Percentiles rank a stretch among this genome's conserved stretches.
Conservation (phyloP, 495 filamentous ascomycete genomes). For the Aspergillus wentii region DNA sequence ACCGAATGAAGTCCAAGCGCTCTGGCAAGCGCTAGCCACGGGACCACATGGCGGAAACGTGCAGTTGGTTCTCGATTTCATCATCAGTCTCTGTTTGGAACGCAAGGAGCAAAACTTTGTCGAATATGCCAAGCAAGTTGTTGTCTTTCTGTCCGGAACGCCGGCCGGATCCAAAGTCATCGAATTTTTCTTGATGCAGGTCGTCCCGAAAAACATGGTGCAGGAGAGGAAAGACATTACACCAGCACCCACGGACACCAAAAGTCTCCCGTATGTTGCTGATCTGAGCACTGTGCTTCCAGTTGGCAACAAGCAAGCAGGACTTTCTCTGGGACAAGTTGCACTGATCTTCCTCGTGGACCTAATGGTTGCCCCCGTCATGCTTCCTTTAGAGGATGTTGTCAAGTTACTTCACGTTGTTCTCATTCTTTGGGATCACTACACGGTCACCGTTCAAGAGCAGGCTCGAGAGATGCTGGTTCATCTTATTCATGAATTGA, state of each 20-base stretch:
- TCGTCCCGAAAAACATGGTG: slow-evolving; percentile 87
- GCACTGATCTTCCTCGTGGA: slow-evolving; percentile 93
- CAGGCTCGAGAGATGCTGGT: slow-evolving; percentile 97
- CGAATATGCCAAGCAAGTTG: slow-evolving; percentile 93
- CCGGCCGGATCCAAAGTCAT: slow-evolving; percentile 88
- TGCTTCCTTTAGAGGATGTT: slow-evolving; percentile 68
- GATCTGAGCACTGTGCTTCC: slow-evolving; percentile 77
- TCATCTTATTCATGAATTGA: slow-evolving; percentile 93
- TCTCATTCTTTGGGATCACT: slow-evolving; percentile 93
- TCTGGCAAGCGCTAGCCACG: slow-evolving; percentile 95
- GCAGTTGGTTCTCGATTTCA: slow-evolving; percentile 88
- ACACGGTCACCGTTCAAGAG: slow-evolving; percentile 91
- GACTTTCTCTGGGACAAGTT: slow-evolving; percentile 87
- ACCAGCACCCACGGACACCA: slow-evolving; percentile 67
- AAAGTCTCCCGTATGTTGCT: slow-evolving; percentile 79
- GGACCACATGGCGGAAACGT: slow-evolving; percentile 95
- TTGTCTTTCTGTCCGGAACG: slow-evolving; percentile 90
- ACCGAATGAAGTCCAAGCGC: slow-evolving; percentile 93
- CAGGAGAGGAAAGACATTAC: slow-evolving; percentile 72
- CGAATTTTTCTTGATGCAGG: slow-evolving; percentile 86
- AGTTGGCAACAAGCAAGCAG: slow-evolving; percentile 81
- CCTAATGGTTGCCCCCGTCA: slow-evolving; percentile 87
- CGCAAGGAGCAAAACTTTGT: slow-evolving; percentile 96
- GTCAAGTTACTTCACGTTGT: slow-evolving; percentile 86
- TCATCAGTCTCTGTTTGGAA: slow-evolving; percentile 88